A percentile compares a stretch with the other conserved stretches of the same genome.
Evolutionary conservation across 768 basidiomycete genomes (phyloP).

Genomic region (Psilocybe tampanensis): DNA sequence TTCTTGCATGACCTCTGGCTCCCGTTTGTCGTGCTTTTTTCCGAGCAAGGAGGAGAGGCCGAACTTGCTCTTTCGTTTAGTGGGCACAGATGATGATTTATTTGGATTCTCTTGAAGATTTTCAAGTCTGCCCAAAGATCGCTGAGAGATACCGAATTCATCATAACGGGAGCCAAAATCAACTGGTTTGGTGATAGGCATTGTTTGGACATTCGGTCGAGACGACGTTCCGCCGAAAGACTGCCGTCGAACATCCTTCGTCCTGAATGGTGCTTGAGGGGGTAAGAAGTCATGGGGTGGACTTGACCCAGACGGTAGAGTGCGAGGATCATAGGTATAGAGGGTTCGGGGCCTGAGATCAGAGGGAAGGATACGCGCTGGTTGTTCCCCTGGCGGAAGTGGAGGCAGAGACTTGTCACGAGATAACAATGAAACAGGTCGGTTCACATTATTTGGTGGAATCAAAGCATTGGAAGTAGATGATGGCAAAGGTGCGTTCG

Average conservation of each 20-base stretch:
- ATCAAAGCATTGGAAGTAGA: slow-evolving; percentile 21
- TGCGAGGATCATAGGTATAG: slow-evolving; percentile 61
- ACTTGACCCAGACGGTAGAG: slow-evolving; percentile 44
- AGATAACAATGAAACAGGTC: slow-evolving; percentile 26
- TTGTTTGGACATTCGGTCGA: slow-evolving; percentile 57
- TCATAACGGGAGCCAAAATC: slow-evolving; percentile 53
- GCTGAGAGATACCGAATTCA: slow-evolving; percentile 73
- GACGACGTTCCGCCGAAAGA: slow-evolving; percentile 74
- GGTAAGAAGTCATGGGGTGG: slow-evolving; percentile 55
- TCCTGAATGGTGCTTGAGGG: slow-evolving; percentile 66
- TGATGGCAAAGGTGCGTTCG: slow-evolving; percentile 32
- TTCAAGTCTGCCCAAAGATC: slow-evolving; percentile 53
- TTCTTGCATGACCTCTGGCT: slow-evolving; percentile 35
- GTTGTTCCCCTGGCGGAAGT: slow-evolving; percentile 62
- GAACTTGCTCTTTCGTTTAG: slow-evolving; percentile 76
- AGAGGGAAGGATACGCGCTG: slow-evolving; percentile 38
- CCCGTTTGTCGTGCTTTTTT: slow-evolving; percentile 42
- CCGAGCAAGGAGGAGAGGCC: slow-evolving; percentile 70
- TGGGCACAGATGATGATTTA: slow-evolving; percentile 34
- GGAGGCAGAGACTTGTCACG: slow-evolving; percentile 82
- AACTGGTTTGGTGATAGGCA: slow-evolving; percentile 40
- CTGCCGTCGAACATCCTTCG: slow-evolving; percentile 62
- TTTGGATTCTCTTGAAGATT: slow-evolving; percentile 31
- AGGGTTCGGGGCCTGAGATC: slow-evolving; percentile 68
- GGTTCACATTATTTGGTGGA: slow-evolving; percentile 19